Base-by-base conservation (phyloP, 1,139 yeast species). In the Protomyces macrosporus region DNA sequence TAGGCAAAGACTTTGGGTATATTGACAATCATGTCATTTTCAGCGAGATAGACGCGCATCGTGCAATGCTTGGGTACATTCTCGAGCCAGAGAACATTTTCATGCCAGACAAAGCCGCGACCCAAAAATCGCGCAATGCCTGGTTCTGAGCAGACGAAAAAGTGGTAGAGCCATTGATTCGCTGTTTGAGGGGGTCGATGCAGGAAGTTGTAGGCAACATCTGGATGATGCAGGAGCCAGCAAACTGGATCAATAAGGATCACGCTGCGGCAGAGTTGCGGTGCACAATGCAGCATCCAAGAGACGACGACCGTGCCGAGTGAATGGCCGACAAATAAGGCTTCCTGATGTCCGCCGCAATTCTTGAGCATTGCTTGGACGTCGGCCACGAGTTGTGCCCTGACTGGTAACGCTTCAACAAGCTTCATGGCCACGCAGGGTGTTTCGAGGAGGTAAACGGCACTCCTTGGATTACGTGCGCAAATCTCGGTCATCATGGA, bases 51-150 rank as follows among this genome's bases (percentile, higher is more conserved):
- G n/a, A 53, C 63, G 14, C 63, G 59, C 36, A 53, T 14, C 33
- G 35, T 42, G 37, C 62, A 58, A 10, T 42, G 56, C 10, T 33
- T 23, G 16, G 58, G 56, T 3, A 63, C 45, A 23, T 63, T 64
- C 45, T 56, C 39, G 7, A 45, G 53, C 64, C 64, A 63, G 3
- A 63, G 45, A 16, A 63, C 40, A 37, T 63, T 63, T 39, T 63
- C 65, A 6, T 45, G 45, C 65, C 65, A 63, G 34, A 59, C 60
- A 37, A 63, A 63, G 52, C 64, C 55, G 12, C 65, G 51, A 14
- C 64, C 63, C 34, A 63, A 50, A 40, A 60, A 56, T 53, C 61
- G 52, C 14, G 64, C 64, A 10, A 63, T 59, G 35, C 65, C 65
- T 3, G 61, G 57, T 23, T 63, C 65, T 37, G 37, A 45, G 52